These are phyloP conservation scores for Lentinula sp. DNA, from an alignment of 768 basidiomycete species.

Conservation along the genomic window DNA sequence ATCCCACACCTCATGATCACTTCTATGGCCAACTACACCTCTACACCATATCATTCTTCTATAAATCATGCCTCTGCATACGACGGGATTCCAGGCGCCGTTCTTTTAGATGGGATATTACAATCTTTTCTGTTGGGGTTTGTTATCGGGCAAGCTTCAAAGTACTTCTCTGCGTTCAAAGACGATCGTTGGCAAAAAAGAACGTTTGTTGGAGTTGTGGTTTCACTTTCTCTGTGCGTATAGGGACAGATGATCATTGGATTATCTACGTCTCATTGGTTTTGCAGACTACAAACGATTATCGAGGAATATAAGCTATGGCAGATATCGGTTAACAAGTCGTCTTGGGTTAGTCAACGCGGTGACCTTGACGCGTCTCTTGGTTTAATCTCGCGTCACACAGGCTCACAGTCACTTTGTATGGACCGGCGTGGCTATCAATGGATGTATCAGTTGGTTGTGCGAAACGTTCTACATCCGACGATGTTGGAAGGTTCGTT, in stretches of 20 bases:
- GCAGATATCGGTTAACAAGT: constrained; percentile 24
- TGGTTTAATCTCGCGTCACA: constrained; percentile 2
- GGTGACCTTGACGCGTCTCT: not conserved
- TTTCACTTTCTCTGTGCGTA: constrained; percentile 36
- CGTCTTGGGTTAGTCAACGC: constrained; percentile 26
- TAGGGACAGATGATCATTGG: not conserved
- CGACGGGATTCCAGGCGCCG: constrained; percentile 19
- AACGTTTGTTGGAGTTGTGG: constrained; percentile 31
- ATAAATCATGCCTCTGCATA: not conserved
- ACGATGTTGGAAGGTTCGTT: constrained; percentile 45
- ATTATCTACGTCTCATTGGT: not conserved
- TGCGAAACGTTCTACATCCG: constrained; percentile 45
- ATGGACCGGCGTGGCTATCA: constrained; percentile 42
- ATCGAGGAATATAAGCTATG: constrained; percentile 37
- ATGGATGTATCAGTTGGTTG: constrained; percentile 38
- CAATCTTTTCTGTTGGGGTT: constrained; percentile 44
- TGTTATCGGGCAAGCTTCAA: constrained; percentile 31
- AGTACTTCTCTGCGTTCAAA: constrained; percentile 34
- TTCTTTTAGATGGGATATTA: constrained; percentile 38
- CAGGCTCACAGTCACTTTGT: constrained; percentile 34
- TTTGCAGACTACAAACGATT: constrained; percentile 29
- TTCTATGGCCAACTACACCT: not conserved
- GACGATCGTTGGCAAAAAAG: constrained; percentile 40
- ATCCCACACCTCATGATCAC: not conserved
- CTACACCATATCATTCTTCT: not conserved